Evolutionary conservation across 1,284 basidiomycete species (phyloP), one percentile per base, ranked within the genome.

Genomic region (Irpex rosettiformis): DNA sequence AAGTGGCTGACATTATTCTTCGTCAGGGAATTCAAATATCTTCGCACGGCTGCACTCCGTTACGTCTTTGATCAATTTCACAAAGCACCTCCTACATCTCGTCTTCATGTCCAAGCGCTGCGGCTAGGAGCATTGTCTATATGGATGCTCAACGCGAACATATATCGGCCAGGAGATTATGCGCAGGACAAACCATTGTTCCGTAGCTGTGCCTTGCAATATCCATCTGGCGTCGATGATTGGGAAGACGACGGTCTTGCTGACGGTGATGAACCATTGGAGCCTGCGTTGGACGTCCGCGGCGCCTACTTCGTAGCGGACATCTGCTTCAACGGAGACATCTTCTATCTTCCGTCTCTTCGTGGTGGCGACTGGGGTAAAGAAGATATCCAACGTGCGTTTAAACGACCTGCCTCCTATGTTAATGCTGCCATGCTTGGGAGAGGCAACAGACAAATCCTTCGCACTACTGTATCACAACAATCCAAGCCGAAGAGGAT

Each of bases 111-210:
- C 7, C 43, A n/a, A 22, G 28, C 13, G 7, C 24, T 55, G 16
- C 21, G 22, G 27, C 40, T 55, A n/a, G 54, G 10, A 11, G 18
- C 42, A 8, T n/a, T 43, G 16, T 49, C 21, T 6, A 16, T 55
- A 10, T 55, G 45, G 27, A 55, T 55, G 42, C 21, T 49, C 7
- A 55, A 55, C 54, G 54, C 40, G 21, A n/a, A 45, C 33, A 45
- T 55, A 4, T 43, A 7, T 21, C 37, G 54, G n/a, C 54, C 54
- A 4, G 6, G 4, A 16, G 54, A 55, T 21, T 27, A 37, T 13
- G 8, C n/a, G 7, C 13, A 16, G 7, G 37, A 43, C n/a, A 49
- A n/a, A n/a, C n/a, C 7, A 11, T 7, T 55, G n/a, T 33, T n/a
- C 7, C 40, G 18, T 16, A 27, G 3, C 22, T 55, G 27, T 37